Conservation (phyloP, 2,329 filamentous ascomycete genomes). For the Penicillium oxalicum region DNA sequence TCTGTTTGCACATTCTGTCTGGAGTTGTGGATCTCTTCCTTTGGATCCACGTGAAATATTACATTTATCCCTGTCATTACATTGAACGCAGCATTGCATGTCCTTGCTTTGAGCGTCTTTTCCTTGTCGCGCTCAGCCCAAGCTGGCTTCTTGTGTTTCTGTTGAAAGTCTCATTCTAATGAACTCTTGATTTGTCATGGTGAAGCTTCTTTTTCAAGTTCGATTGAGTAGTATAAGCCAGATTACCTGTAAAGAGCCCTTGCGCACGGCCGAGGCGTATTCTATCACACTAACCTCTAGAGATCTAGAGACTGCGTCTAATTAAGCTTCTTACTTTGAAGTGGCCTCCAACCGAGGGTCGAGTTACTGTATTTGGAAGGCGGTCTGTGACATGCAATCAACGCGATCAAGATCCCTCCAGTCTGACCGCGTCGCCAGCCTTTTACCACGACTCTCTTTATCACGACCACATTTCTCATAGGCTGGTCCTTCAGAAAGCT, state of each 20-base stretch:
- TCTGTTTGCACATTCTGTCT: neutral
- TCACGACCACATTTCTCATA: neutral
- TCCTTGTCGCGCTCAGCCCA: conserved; percentile 3
- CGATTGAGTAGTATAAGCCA: no score
- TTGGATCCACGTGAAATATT: conserved; percentile 3
- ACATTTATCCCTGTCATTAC: conserved; percentile 11
- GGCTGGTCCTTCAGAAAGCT: neutral
- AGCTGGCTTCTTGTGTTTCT: conserved; percentile 7
- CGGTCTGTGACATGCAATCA: conserved; percentile 5
- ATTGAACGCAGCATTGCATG: conserved; percentile 20
- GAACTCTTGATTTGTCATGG: neutral
- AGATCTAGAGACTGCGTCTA: neutral
- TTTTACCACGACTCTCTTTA: neutral
- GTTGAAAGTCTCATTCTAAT: conserved; percentile 6
- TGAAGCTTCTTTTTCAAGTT: no score
- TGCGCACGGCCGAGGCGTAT: no score
- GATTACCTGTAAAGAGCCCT: no score
- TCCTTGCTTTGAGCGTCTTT: conserved; percentile 16
- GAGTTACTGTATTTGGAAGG: conserved; percentile 1
- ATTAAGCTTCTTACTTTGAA: conserved; percentile 1
- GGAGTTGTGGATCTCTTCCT: neutral
- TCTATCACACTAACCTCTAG: no score
- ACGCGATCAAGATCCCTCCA: neutral
- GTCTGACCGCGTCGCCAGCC: neutral
- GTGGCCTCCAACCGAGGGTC: neutral